Conservation (phyloP, 768 basidiomycete species). For the Leccinum subtestaceum region DNA sequence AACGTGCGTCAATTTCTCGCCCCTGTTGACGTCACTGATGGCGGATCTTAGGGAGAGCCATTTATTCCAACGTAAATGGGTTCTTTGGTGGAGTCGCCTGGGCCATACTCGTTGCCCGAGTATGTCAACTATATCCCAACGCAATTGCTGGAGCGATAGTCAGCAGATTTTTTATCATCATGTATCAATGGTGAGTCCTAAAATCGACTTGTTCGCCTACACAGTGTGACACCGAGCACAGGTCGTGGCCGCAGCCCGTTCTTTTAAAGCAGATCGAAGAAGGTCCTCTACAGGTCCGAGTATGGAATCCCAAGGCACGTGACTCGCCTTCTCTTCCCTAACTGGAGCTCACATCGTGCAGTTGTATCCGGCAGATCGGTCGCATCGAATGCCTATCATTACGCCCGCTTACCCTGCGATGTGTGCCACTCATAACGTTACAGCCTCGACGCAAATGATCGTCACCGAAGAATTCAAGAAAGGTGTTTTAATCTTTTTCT, state of each 20-base stretch:
- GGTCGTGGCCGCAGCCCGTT: slow-evolving; percentile 99
- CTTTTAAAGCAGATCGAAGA: slow-evolving; percentile 95
- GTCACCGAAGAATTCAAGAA: slow-evolving; percentile 95
- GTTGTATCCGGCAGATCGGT: slow-evolving; percentile 87
- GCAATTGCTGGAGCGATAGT: slow-evolving; percentile 94
- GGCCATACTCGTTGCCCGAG: slow-evolving; percentile 98
- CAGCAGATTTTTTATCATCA: slow-evolving; percentile 97
- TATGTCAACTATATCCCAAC: slow-evolving; percentile 97
- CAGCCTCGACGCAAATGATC: slow-evolving; percentile 91
- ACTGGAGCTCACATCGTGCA: slow-evolving; percentile 29
- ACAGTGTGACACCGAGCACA: slow-evolving; percentile 32
- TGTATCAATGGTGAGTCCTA: slow-evolving; percentile 88
- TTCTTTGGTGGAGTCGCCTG: slow-evolving; percentile 98
- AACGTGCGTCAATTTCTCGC: slow-evolving; percentile 55
- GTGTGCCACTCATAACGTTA: slow-evolving; percentile 99
- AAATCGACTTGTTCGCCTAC: slow-evolving; percentile 2
- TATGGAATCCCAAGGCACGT: slow-evolving; percentile 94
- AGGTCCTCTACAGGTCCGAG: slow-evolving; percentile 86
- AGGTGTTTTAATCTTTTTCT: slow-evolving; percentile 43
- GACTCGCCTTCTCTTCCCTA: neutral
- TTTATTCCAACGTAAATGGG: slow-evolving; percentile 97
- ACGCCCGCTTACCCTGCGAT: slow-evolving; percentile 99
- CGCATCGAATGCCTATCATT: slow-evolving; percentile 99
- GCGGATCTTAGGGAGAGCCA: slow-evolving; percentile 70
- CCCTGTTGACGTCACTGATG: slow-evolving; percentile 5